A percentile compares a stretch with the other conserved stretches of the same genome.
These are phyloP conservation scores for Fonsecaea monophora DNA, from an alignment of 2,329 filamentous ascomycete genomes.

Conservation along the genomic window DNA sequence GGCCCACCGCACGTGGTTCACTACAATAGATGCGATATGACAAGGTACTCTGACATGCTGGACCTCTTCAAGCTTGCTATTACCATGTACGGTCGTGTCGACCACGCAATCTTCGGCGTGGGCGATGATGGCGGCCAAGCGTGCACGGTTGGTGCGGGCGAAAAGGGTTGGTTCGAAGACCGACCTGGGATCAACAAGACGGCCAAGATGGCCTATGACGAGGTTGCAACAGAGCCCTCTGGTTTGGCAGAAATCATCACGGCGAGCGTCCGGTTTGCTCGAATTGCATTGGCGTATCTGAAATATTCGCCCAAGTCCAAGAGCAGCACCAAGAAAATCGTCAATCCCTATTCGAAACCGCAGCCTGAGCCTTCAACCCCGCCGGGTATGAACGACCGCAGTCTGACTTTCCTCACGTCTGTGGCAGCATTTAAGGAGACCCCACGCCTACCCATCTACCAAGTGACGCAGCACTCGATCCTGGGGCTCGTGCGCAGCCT, in stretches of 20 bases:
- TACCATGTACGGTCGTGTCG: slow-evolving; percentile 54
- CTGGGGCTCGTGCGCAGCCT: slow-evolving; percentile 58
- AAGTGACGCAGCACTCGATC: slow-evolving; percentile 59
- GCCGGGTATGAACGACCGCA: slow-evolving; percentile 47
- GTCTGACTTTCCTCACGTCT: slow-evolving; percentile 54
- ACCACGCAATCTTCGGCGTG: slow-evolving; percentile 52
- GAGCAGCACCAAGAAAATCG: slow-evolving; percentile 21
- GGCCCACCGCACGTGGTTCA: slow-evolving; percentile 34
- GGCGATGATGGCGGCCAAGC: slow-evolving; percentile 38
- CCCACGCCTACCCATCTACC: slow-evolving; percentile 57
- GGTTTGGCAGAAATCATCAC: slow-evolving; percentile 54
- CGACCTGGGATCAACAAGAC: slow-evolving; percentile 31
- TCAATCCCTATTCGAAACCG: slow-evolving; percentile 31
- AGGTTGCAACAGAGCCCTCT: slow-evolving; percentile 44
- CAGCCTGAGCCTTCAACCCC: slow-evolving; percentile 17
- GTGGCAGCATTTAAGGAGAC: slow-evolving; percentile 58
- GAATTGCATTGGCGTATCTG: slow-evolving; percentile 59
- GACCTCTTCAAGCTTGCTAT: slow-evolving; percentile 56
- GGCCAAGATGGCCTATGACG: slow-evolving; percentile 52
- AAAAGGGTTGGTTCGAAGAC: slow-evolving; percentile 37
- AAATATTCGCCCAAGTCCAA: slow-evolving; percentile 45
- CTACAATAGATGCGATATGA: slow-evolving; percentile 55
- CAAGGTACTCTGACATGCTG: slow-evolving; percentile 55
- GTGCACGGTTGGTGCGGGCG: slow-evolving; percentile 29
- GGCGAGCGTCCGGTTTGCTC: slow-evolving; percentile 56